Base-by-base conservation (phyloP, 2,329 filamentous ascomycete genomes). In the Nemania sp. region DNA sequence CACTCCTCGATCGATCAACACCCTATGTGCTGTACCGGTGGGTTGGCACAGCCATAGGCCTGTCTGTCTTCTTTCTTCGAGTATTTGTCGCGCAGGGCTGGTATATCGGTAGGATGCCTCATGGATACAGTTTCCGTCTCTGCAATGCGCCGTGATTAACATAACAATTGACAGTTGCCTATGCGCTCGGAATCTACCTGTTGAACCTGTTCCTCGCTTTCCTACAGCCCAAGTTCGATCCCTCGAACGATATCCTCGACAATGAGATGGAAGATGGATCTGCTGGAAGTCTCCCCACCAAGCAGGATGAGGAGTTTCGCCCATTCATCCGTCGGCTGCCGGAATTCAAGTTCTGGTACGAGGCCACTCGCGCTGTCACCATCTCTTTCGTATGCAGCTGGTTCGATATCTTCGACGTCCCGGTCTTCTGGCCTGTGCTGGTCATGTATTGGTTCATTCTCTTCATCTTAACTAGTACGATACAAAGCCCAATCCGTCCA, bases 311-410 rank as follows among this genome's bases (percentile, higher is more conserved):
- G 69, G 94, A 99, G 77, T 99, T 99, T 80, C 86, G 91, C 61
- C 94, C 94, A 3, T 99, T 99, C 70, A 97, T 99, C 71, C 86
- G 94, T 68, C 84, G 94, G 56, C 84, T 99, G 20, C 94, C 94
- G 51, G 94, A 99, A 76, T 99, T 99, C 83, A 99, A 99, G 82
- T 99, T 99, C 80, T 99, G 94, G 94, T 91, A 97, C 77, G 89
- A 90, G 67, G 91, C 93, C 49, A 97, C 93, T 52, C 85, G 91
- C 69, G 93, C 93, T 50, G 83, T 97, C 66, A 70, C 79, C 62
- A 90, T 97, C 68, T 86, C 82, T 31, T 96, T 97, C 72, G 63
- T 86, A 60, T 97, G 92, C 83, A 91, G 86, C 65, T 97, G 91
- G 89, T 96, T 95, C 73, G 81, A 89, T 68, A 80, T 97, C 70